Evolutionary conservation across 257 asterid genomes (phyloP), one percentile per base, ranked within the genome.

Genomic region (Scutellaria baicalensis): DNA sequence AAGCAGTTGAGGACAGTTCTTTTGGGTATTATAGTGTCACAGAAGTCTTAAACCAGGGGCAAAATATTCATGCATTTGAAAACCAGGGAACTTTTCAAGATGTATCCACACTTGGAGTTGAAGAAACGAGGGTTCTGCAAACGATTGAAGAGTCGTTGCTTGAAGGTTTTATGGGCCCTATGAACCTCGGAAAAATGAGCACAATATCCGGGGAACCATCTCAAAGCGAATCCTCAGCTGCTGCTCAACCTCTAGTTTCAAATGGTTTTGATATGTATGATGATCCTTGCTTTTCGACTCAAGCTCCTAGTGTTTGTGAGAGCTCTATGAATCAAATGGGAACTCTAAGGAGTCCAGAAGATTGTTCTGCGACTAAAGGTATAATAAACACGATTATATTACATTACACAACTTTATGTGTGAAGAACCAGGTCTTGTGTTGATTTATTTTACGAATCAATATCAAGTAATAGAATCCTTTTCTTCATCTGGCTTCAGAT

Each of bases 221-320:
- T 63, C 94, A 85, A 67, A 91, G 96, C 62, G 97, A 86, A 85
- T 89, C 97, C 55, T 89, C 97, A 4, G 89, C 87, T 55, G 91
- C 86, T 66, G 84, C 89, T 51, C 35, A 9, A 7, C 81, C 80
- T 16, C 74, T 84, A 35, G 43, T 82, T 64, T 87, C 95, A 20
- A 83, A 77, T 51, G 82, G 85, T 64, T 82, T 80, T 20, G 95
- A 90, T 60, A 64, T 75, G 54, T 84, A 68, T 58, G 90, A 90
- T 61, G 97, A 88, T 43, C 90, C 85, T 55, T 83, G 82, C 79
- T 59, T 69, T 66, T 80, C 90, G n/a, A 82, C 85, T 23, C 97
- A 82, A 81, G 85, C 84, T 73, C 86, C 83, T 18, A 80, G 74
- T 49, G 78, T 80, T 59, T 78, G 85, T 56, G 89, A 88, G 51